Evolutionary conservation across 1,284 basidiomycete genomes (phyloP), one percentile per base, ranked within the genome.

Genomic region (Inonotus obliquus): DNA sequence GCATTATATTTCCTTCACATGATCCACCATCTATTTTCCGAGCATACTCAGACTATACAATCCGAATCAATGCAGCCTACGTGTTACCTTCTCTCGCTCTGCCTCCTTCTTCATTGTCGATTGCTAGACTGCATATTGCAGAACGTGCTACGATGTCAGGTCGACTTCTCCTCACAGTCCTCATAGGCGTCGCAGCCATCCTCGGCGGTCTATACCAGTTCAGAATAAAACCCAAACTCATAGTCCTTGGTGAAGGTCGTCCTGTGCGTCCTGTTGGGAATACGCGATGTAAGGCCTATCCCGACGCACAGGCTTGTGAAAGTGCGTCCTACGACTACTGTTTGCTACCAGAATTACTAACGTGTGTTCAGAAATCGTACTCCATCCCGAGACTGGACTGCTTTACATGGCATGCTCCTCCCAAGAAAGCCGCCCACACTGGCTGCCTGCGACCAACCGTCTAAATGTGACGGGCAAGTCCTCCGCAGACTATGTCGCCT

Each of bases 381-480:
- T 85, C 9, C 83, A 86, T 63, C 74, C 81, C 53, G 75, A 80
- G 1, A 79, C 79, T 1, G 86, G 86, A 35, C 65, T 83, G 10
- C 64, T 91, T n/a, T 91, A 87, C 69, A 77, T 89, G 9, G 87
- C 87, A 10, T 91, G 90, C 67, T 88, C 88, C 1, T 79, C 78
- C 0, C 81, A 75, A 1, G 69, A 69, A 2, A 77, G 74, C 32
- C 81, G 87, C 14, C 58, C 69, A 1, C 72, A 77, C 52, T 92
- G 89, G 88, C 72, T 76, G 0, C 89, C 89, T 2, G 68, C 78
- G 1, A 53, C 77, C 0, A 63, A 63, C 1, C 74, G 74, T 44
- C 69, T 86, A 21, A 81, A 87, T 59, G 73, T 73, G 13, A 74
- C 79, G 11, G 78, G 75, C 23, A 74, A 75, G 14, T 76, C 72